These are phyloP conservation scores for Pseudopediastrum boryanum DNA, from an alignment of 139 green algal genomes.

Conservation along the genomic window DNA sequence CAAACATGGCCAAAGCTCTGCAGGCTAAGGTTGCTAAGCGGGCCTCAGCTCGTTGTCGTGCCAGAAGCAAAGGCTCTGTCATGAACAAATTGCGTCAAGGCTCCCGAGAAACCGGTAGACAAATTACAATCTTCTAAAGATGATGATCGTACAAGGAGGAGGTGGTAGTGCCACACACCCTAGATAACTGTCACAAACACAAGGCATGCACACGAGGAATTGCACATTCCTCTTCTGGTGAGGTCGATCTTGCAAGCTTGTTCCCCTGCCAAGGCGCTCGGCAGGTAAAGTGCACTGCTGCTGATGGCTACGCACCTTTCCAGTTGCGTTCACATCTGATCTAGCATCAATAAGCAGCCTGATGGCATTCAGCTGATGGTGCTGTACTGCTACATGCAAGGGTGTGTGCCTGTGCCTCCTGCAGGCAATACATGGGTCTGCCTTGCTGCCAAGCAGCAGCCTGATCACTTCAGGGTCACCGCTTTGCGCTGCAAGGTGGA, in stretches of 20 bases:
- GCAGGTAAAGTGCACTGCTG: background rate
- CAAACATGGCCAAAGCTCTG: too few species aligned
- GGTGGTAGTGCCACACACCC: background rate
- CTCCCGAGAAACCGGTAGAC: too few species aligned
- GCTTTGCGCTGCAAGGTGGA: conserved; percentile 25
- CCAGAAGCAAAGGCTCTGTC: too few species aligned
- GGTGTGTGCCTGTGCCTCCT: conserved; percentile 21
- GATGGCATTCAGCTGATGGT: background rate
- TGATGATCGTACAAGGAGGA: background rate
- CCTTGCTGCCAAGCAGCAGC: conserved; percentile 12
- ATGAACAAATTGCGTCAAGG: too few species aligned
- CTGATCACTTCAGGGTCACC: conserved; percentile 1
- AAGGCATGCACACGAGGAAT: background rate
- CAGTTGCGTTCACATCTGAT: background rate
- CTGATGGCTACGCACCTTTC: background rate
- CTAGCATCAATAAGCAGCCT: conserved; percentile 7
- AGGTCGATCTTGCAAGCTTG: background rate
- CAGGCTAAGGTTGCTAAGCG: too few species aligned
- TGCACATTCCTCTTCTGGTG: background rate
- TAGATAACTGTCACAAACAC: background rate
- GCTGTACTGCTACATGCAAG: conserved; percentile 26
- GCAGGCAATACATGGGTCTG: background rate
- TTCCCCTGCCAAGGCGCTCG: background rate
- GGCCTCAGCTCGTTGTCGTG: too few species aligned
- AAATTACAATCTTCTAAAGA: too few species aligned